These are phyloP conservation scores for Onygena corvina DNA, from an alignment of 2,329 filamentous ascomycete species.

Conservation along the genomic window DNA sequence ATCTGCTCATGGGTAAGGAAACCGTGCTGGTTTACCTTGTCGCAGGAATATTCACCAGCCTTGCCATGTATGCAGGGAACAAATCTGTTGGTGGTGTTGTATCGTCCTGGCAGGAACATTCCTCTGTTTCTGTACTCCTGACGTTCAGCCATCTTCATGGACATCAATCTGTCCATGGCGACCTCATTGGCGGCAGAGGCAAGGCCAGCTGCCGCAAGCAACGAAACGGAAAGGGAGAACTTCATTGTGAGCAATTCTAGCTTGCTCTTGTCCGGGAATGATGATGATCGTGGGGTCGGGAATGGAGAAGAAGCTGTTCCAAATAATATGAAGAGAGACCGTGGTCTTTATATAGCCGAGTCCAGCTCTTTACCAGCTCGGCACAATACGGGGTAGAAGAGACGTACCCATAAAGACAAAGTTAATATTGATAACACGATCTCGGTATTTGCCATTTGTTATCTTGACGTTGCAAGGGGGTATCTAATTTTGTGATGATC, in stretches of 20 bases:
- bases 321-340: neutral
- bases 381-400: neutral
- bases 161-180: constrained; percentile 16
- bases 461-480: constrained; percentile 2
- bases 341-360: constrained; percentile 2
- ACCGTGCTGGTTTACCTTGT: constrained; percentile 30
- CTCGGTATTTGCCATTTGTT: neutral
- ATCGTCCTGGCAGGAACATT: constrained; percentile 11
- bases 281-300: neutral
- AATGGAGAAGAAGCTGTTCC: neutral
- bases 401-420: neutral
- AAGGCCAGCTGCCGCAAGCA: constrained; percentile 12
- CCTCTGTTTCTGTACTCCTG: constrained; percentile 10
- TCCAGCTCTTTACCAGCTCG: neutral
- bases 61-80: constrained; percentile 23
- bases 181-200: constrained; percentile 9
- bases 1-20: constrained; percentile 32
- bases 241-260: constrained; percentile 12
- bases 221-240: constrained; percentile 11
- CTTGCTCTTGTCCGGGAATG: neutral
- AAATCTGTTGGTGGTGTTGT: constrained; percentile 3
- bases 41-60: constrained; percentile 28
- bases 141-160: constrained; percentile 14
- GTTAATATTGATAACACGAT: neutral
- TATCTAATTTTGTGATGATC: neutral